Evolutionary conservation across 768 basidiomycete genomes (phyloP), one percentile per base, ranked within the genome.

Genomic region (Mycena haematopus): DNA sequence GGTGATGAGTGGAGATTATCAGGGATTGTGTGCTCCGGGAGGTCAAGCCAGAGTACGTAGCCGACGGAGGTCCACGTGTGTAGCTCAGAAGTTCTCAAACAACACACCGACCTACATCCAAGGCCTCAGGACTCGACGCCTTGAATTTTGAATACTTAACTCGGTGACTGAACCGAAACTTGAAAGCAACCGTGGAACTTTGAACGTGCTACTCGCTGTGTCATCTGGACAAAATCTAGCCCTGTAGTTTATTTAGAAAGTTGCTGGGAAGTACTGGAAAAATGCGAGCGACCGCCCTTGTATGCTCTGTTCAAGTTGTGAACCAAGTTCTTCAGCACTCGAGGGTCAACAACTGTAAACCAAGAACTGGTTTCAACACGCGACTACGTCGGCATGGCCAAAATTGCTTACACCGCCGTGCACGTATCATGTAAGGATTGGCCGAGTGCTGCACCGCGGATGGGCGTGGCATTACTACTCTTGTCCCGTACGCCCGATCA

Each of bases 381-480:
- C 58, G 60, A 61, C 60, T 46, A 61, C 53, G 1, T 55, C 47
- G 60, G 60, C 46, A 42, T 25, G 42, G 24, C 47, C 40, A 55
- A 50, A 49, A 49, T 29, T 50, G 38, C 27, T 42, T 27, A 14
- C 52, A 56, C 60, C 60, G 60, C 27, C 45, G 38, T 45, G 22
- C 47, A 38, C 60, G 60, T 62, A 62, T 62, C 60, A 62, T 21
- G 54, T 56, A 56, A 62, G 54, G 55, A 62, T 62, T 62, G 53
- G 27, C 60, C 60, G 49, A 35, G 53, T 42, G 46, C 46, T 54
- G 56, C 36, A 13, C 62, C 62, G 62, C 62, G 58, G 58, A 59
- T 55, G 33, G 56, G 24, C 42, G 54, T 56, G 53, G 53, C 58
- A 46, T 54, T 58, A 42, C 62, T 63, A 25, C 31, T 64, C 52